phyloP scores from a whole-genome alignment of 805 yeast genomes.

The Metschnikowia drakensbergensis region DNA sequence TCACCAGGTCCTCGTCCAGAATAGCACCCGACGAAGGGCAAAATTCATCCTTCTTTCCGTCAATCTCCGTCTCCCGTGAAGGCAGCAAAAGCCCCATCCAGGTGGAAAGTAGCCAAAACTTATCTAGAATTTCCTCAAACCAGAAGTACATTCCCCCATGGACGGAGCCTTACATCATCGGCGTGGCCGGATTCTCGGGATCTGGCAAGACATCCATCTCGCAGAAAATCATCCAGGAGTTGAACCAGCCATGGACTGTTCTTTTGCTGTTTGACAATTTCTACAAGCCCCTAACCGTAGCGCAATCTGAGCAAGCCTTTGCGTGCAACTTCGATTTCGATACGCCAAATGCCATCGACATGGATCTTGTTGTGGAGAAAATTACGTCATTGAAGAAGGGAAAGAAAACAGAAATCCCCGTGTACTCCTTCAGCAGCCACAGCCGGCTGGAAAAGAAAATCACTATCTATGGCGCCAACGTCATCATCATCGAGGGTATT shows the following conservation, averaged over 20 bases:
- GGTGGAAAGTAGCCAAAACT: not conserved
- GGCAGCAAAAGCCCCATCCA: not conserved
- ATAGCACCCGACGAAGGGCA: slow-evolving; percentile 24
- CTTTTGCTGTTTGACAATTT: slow-evolving; percentile 87
- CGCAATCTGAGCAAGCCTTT: slow-evolving; percentile 62
- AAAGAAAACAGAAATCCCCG: slow-evolving; percentile 38
- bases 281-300: slow-evolving; percentile 68
- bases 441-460: slow-evolving; percentile 60
- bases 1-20: slow-evolving; percentile 17
- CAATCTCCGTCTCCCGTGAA: slow-evolving; percentile 4
- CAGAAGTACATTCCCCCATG: slow-evolving; percentile 64
- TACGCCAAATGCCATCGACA: slow-evolving; percentile 77
- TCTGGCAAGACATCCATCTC: slow-evolving; percentile 95
- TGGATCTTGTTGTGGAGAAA: slow-evolving; percentile 64
- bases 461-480: slow-evolving; percentile 89
- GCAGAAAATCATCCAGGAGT: slow-evolving; percentile 67
- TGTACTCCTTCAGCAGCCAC: slow-evolving; percentile 66
- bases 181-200: slow-evolving; percentile 72
- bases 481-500: slow-evolving; percentile 87
- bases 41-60: slow-evolving; percentile 24
- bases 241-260: slow-evolving; percentile 93
- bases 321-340: slow-evolving; percentile 79
- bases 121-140: not conserved
- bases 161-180: slow-evolving; percentile 81
- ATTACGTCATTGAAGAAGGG: slow-evolving; percentile 71